phyloP scores from a whole-genome alignment of 805 yeast species.

The Millerago galiae region DNA sequence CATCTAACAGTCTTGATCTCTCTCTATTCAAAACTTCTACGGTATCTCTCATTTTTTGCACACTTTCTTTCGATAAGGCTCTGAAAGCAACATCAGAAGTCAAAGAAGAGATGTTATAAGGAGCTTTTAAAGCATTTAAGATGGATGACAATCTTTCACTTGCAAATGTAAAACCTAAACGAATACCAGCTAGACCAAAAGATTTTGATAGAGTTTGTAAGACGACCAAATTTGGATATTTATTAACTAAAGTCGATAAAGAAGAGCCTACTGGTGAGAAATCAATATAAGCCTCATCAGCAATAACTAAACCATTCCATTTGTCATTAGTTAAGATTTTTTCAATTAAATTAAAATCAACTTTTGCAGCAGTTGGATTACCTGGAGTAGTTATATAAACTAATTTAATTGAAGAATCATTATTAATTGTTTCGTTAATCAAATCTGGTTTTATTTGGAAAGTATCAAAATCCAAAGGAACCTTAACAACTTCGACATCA shows the following conservation, averaged over 20 bases:
- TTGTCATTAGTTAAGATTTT: conserved; percentile 37
- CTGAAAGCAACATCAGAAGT: conserved; percentile 71
- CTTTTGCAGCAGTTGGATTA: conserved; percentile 79
- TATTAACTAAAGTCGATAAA: conserved; percentile 68
- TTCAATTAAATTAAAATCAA: conserved; percentile 44
- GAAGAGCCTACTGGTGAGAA: conserved; percentile 68
- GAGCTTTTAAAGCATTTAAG: conserved; percentile 89
- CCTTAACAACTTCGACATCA: conserved; percentile 71
- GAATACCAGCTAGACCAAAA: conserved; percentile 92
- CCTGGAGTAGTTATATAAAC: conserved; percentile 93
- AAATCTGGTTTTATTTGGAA: conserved; percentile 57
- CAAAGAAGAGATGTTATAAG: conserved; percentile 83
- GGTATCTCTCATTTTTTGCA: conserved; percentile 50
- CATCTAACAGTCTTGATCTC: conserved; percentile 46
- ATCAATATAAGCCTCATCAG: conserved; percentile 95
- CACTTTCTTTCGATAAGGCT: conserved; percentile 57
- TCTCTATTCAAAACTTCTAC: conserved; percentile 48
- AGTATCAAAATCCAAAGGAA: conserved; percentile 63
- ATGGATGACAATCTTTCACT: conserved; percentile 52
- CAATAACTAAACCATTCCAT: conserved; percentile 75
- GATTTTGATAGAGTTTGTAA: conserved; percentile 92
- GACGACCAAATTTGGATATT: conserved; percentile 77
- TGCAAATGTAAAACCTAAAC: conserved; percentile 79
- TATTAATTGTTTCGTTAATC: conserved; percentile 43
- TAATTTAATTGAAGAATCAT: conserved; percentile 63